Base-by-base conservation (phyloP, 2,329 filamentous ascomycete genomes). In the Cytospora leucostoma region DNA sequence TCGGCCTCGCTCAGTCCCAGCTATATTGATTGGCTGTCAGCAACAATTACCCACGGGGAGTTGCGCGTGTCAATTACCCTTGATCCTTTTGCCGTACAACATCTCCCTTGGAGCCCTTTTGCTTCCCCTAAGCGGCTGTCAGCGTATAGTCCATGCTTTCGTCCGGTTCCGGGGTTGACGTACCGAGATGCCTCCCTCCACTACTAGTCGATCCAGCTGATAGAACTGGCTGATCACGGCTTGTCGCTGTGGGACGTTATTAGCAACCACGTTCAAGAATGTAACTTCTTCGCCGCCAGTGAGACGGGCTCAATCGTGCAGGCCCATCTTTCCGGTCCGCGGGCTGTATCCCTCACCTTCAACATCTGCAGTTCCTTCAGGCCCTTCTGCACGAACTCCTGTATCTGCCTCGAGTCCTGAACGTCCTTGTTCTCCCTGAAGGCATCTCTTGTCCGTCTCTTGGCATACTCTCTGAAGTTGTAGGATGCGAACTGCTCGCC, bases 381-480 rank as follows among this genome's bases (percentile, higher is more conserved):
- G 0, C 93, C 95, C 72, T 91, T 90, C 77, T 97, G 92, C 70
- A 98, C 84, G 71, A 97, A 79, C 77, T 96, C 93, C 77, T 98
- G 93, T 75, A 96, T 83, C 78, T 84, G 82, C 67, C 92, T 83
- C 68, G 86, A 83, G 73, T 97, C 95, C 53, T 85, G 79, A 71
- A 92, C 89, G 62, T 77, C 74, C 76, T 86, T 84, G 76, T 96
- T 84, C 75, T 96, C 92, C 71, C 90, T 86, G 77, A 98, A 99
- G 5, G 92, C 89, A 80, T 98, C 95, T 75, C 85, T 86, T 74
- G 95, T 97, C 76, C 94, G 87, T 74, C 95, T 89, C 78, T 88
- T 90, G 60, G 95, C 93, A 78, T 99, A 99, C 76, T 97, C 94
- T 79, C 95, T 88, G 84, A 97, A 99, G 80, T 98, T 99, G 82